Conservation (phyloP, 73 alveolate genomes). For the Paramecium bursaria region DNA sequence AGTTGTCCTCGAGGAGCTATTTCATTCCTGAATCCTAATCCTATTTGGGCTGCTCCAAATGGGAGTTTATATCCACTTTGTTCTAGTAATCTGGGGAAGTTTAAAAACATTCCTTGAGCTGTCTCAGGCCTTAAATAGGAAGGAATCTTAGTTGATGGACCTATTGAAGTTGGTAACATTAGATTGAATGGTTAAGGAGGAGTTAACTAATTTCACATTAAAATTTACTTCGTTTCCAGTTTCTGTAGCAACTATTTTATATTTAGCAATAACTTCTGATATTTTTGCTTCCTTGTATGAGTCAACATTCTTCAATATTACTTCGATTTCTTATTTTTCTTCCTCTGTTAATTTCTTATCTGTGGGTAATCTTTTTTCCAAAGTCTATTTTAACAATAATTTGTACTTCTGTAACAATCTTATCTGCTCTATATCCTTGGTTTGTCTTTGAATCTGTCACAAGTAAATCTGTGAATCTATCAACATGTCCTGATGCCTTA, state of each 20-base stretch:
- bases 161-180: slow-evolving; percentile 98
- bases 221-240: slow-evolving; percentile 90
- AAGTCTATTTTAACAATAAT: slow-evolving; percentile 71
- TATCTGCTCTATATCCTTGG: slow-evolving; percentile 98
- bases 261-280: slow-evolving; percentile 80
- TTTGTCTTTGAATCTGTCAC: slow-evolving; percentile 95
- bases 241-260: slow-evolving; percentile 92
- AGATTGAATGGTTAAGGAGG: slow-evolving; percentile 97
- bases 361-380: slow-evolving; percentile 76
- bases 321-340: slow-evolving; percentile 78
- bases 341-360: slow-evolving; percentile 83
- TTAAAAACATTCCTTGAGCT: slow-evolving; percentile 99
- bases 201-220: slow-evolving; percentile 69
- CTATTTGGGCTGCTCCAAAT: slow-evolving; percentile 98
- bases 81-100: slow-evolving; percentile 94
- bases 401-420: slow-evolving; percentile 76
- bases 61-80: slow-evolving; percentile 97
- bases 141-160: slow-evolving; percentile 95
- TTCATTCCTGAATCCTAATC: slow-evolving; percentile 99
- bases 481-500: slow-evolving; percentile 99
- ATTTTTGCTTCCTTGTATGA: slow-evolving; percentile 85
- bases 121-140: slow-evolving; percentile 99
- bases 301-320: slow-evolving; percentile 81
- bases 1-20: slow-evolving; percentile 98
- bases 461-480: slow-evolving; percentile 97